Base-by-base conservation (phyloP, 768 basidiomycete species). In the Leccinum uliginosum region DNA sequence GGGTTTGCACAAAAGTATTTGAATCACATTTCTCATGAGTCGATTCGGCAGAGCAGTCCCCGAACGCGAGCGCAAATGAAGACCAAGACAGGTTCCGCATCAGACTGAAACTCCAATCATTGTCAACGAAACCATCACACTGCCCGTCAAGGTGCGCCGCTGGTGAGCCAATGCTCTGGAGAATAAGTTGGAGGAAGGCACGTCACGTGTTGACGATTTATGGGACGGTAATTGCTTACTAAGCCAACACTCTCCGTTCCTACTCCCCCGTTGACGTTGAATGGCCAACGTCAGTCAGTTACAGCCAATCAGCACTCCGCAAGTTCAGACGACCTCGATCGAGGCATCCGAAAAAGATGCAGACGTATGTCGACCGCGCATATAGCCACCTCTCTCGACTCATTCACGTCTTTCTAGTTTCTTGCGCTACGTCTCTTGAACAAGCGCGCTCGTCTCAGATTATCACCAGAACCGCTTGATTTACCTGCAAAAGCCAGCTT, bases 361-460 rank as follows among this genome's bases (percentile, higher is more conserved):
- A 44, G 60, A 70, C 40, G 70, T 71, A 59, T 49, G 69, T 59
- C 34, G 19, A 19, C 38, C n/a, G n/a, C n/a, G 1, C 48, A 49
- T 23, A 11, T 29, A 11, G 5, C 23, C 8, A 17, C 26, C 4
- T 35, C 58, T 69, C 35, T 19, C n/a, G n/a, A n/a, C n/a, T 12
- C 4, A 32, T 14, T 32, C 4, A 32, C 12, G 5, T 26, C 38
- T 15, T 27, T 54, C 12, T 54, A 78, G 77, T 77, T 77, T 55
- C 67, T 77, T 26, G 67, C 71, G 4, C 65, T 77, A 10, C 68
- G 71, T 17, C 70, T 77, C 10, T 56, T 82, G 23, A 80, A 82
- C 62, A 91, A 87, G 66, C 82, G 83, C 50, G 73, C 81, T 34
- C 85, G 90, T 60, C 75, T 88, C 44, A 76, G 78, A 50, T 67